Conservation (phyloP, 2,329 filamentous ascomycete genomes). For the Aureobasidium sp. region DNA sequence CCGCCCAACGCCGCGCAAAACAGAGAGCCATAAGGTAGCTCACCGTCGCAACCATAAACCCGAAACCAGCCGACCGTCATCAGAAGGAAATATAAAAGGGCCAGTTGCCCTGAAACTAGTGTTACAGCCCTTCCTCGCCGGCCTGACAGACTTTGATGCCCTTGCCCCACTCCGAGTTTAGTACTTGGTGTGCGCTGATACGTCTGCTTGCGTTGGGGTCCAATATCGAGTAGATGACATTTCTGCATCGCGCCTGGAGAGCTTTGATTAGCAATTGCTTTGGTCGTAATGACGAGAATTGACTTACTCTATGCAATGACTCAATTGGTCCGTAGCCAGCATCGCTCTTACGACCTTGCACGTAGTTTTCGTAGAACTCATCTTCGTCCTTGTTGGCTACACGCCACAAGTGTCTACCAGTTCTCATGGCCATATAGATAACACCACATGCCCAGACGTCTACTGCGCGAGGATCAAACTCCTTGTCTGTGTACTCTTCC, state of each 20-base stretch:
- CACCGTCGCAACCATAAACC: constrained; percentile 6
- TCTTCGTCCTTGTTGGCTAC: constrained; percentile 96
- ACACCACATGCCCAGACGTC: constrained; percentile 98
- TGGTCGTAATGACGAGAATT: not conserved
- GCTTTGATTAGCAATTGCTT: constrained; percentile 18
- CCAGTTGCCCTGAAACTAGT: constrained; percentile 17
- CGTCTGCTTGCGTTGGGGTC: constrained; percentile 89
- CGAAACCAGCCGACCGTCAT: not conserved
- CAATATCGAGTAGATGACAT: constrained; percentile 97
- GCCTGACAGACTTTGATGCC: constrained; percentile 97
- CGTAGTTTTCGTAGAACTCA: constrained; percentile 91
- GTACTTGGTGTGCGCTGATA: constrained; percentile 90
- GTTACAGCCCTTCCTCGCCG: constrained; percentile 85
- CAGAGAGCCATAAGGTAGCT: not conserved
- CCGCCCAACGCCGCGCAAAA: constrained; percentile 15
- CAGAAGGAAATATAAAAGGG: not conserved
- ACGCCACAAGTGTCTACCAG: constrained; percentile 89
- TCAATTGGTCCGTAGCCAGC: constrained; percentile 96
- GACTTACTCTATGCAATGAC: constrained; percentile 81
- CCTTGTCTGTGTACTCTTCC: constrained; percentile 89
- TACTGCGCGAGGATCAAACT: constrained; percentile 95
- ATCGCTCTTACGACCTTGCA: constrained; percentile 87
- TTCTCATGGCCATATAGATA: constrained; percentile 99
- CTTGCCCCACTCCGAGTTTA: constrained; percentile 97
- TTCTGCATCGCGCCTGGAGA: constrained; percentile 81